A percentile compares a stretch with the other conserved stretches of the same genome.
Conservation (phyloP, 495 filamentous ascomycete species). For the Neurospora intermedia region DNA sequence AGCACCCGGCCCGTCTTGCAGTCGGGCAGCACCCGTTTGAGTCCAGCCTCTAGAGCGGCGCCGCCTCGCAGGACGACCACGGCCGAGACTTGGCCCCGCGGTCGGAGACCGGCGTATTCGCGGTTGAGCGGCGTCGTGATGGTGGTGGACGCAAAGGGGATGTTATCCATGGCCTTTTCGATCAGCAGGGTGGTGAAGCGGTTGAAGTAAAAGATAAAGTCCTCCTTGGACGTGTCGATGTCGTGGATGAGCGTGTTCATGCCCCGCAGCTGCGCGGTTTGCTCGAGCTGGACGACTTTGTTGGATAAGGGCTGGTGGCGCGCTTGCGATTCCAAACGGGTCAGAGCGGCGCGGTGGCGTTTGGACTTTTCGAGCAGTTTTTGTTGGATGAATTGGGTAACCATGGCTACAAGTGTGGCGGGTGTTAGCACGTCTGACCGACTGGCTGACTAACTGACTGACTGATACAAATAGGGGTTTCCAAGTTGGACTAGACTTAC, state of each 20-base stretch:
- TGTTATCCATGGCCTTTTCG: constrained; percentile 69
- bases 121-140: constrained; percentile 60
- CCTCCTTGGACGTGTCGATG: constrained; percentile 67
- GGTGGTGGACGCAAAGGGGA: constrained; percentile 46
- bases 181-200: constrained; percentile 73
- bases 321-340: constrained; percentile 55
- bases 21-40: constrained; percentile 83
- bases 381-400: constrained; percentile 77
- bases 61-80: constrained; percentile 85
- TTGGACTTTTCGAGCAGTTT: constrained; percentile 78
- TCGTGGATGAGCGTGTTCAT: constrained; percentile 89
- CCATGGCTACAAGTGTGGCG: constrained; percentile 55
- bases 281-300: constrained; percentile 58
- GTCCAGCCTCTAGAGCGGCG: constrained; percentile 72
- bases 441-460: too few relatives aligned
- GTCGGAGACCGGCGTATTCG: constrained; percentile 55
- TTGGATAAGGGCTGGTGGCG: constrained; percentile 60
- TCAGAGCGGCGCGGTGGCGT: constrained; percentile 65
- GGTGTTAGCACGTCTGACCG: constrained; percentile 4
- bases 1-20: constrained; percentile 80
- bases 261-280: constrained; percentile 66
- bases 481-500: constrained; percentile 10
- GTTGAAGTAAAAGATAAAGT: constrained; percentile 97
- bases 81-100: constrained; percentile 64
- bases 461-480: too few relatives aligned